These are phyloP conservation scores for Monilinia aucupariae DNA, from an alignment of 2,329 filamentous ascomycete species.

Conservation along the genomic window DNA sequence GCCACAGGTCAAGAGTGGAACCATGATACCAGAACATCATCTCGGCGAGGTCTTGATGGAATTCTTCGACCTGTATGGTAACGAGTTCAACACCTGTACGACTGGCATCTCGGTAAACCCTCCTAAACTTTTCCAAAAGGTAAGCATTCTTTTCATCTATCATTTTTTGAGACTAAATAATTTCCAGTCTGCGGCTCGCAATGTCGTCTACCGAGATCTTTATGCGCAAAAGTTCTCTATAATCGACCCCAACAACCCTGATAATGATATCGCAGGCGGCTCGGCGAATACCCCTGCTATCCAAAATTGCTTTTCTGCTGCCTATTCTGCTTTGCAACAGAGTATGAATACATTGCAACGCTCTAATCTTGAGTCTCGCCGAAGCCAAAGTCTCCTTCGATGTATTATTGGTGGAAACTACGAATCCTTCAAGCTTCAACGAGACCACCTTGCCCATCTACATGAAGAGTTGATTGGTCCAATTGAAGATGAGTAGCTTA, in stretches of 20 bases:
- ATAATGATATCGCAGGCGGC: slow-evolving; percentile 87
- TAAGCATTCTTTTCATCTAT: slow-evolving; percentile 36
- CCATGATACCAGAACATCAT: slow-evolving; percentile 56
- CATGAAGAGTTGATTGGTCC: slow-evolving; percentile 30
- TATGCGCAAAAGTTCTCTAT: slow-evolving; percentile 71
- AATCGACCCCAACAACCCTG: slow-evolving; percentile 79
- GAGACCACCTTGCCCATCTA: slow-evolving; percentile 43
- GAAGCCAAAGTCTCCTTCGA: slow-evolving; percentile 51
- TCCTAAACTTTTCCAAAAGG: slow-evolving; percentile 73
- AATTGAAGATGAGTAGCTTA: slow-evolving; percentile 17
- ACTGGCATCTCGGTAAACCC: slow-evolving; percentile 72
- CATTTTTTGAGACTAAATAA: slow-evolving; percentile 11
- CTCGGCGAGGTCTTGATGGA: slow-evolving; percentile 77
- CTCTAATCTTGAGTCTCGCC: slow-evolving; percentile 27
- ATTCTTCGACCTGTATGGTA: slow-evolving; percentile 87
- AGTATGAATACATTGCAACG: slow-evolving; percentile 50
- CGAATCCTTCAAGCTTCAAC: slow-evolving; percentile 63
- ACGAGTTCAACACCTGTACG: slow-evolving; percentile 63
- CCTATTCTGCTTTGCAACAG: slow-evolving; percentile 51
- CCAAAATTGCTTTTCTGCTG: slow-evolving; percentile 62
- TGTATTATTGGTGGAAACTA: slow-evolving; percentile 76
- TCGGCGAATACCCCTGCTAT: slow-evolving; percentile 66
- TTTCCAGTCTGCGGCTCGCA: slow-evolving; percentile 20
- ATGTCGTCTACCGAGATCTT: slow-evolving; percentile 42
- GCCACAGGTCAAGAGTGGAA: slow-evolving; percentile 61